A percentile compares a stretch with the other conserved stretches of the same genome.
phyloP scores from a whole-genome alignment of 805 yeast species.

The Teunomyces panamensis region DNA sequence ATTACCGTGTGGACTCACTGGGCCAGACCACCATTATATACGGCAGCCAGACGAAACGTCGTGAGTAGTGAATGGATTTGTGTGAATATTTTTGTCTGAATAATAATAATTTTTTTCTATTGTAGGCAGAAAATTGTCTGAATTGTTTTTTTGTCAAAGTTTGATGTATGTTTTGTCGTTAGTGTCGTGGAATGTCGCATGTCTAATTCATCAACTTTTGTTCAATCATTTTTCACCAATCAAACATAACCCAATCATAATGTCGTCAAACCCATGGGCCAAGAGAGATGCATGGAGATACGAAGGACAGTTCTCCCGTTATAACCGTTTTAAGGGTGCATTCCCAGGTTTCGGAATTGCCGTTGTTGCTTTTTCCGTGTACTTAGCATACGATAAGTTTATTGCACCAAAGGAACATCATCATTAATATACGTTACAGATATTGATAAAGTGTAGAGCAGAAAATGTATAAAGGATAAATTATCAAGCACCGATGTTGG shows the following conservation, averaged over 20 bases:
- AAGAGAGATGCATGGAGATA: conserved; percentile 88
- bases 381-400: conserved; percentile 60
- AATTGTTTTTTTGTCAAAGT: background rate
- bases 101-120: background rate
- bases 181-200: background rate
- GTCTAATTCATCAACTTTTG: background rate
- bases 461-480: too few species aligned
- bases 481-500: background rate
- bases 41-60: conserved; percentile 3
- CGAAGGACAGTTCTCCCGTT: conserved; percentile 74
- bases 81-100: background rate
- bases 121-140: background rate
- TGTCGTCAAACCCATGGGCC: conserved; percentile 27
- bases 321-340: conserved; percentile 63
- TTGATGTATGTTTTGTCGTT: background rate
- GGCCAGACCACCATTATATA: conserved; percentile 9
- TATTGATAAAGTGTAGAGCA: background rate
- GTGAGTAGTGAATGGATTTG: conserved; percentile 1
- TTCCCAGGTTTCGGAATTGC: conserved; percentile 84
- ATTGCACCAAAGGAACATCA: conserved; percentile 28
- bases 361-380: conserved; percentile 66
- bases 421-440: conserved; percentile 6
- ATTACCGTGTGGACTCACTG: conserved; percentile 12
- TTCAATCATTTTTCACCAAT: conserved; percentile 3
- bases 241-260: background rate